Evolutionary conservation across 228 moss, liverwort and hornwort genomes (phyloP).

Genomic region (Sphagnum fallax): DNA sequence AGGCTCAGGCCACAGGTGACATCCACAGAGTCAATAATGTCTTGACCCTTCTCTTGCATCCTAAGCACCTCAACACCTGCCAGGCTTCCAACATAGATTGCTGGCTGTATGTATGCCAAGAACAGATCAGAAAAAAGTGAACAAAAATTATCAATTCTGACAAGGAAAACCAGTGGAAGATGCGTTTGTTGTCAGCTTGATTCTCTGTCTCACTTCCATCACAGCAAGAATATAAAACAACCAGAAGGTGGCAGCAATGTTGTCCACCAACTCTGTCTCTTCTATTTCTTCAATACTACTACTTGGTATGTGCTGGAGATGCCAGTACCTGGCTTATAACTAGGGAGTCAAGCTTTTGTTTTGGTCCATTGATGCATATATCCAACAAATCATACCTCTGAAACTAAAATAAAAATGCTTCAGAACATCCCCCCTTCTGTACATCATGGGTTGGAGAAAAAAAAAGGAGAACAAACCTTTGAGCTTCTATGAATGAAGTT

Average conservation of each 20-base stretch:
- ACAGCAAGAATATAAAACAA: no score
- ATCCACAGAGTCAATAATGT: slow-evolving; percentile 78
- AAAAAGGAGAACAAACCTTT: no score
- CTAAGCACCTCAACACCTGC: slow-evolving; percentile 92
- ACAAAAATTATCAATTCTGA: no score
- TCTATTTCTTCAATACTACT: neutral
- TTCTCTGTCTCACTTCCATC: no score
- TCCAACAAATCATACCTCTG: slow-evolving; percentile 87
- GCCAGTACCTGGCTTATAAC: slow-evolving; percentile 80
- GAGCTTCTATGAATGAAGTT: neutral
- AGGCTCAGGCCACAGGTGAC: slow-evolving; percentile 96
- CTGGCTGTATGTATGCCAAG: slow-evolving; percentile 47
- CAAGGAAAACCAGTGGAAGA: no score
- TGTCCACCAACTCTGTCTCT: no score
- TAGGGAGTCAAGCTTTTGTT: slow-evolving; percentile 92
- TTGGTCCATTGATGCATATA: slow-evolving; percentile 88
- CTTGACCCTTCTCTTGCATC: slow-evolving; percentile 83
- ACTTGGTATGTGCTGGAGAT: neutral
- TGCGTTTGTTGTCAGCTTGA: no score
- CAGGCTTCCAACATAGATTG: slow-evolving; percentile 94
- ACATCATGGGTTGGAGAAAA: no score
- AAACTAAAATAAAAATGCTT: neutral
- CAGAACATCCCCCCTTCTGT: neutral
- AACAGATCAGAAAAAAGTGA: no score
- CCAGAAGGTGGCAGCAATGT: no score